Evolutionary conservation across 2,329 filamentous ascomycete species (phyloP).

Genomic region (Aspergillus sp.): DNA sequence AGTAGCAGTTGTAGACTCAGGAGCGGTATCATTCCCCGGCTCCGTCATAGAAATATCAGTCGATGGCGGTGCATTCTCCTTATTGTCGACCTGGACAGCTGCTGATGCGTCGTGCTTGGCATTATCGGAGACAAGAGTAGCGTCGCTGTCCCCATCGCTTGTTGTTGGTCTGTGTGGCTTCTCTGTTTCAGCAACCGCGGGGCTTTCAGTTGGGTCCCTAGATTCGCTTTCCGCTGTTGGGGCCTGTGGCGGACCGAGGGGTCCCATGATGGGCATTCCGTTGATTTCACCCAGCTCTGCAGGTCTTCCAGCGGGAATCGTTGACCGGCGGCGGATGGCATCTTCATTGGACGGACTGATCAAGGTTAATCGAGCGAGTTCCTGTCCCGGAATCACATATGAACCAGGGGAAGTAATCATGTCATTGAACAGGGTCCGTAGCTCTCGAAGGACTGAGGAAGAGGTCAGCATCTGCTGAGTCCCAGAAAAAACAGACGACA

Average conservation of each 20-base stretch:
- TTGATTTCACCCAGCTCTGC: conserved; percentile 36
- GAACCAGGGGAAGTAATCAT: conserved; percentile 57
- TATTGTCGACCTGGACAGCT: conserved; percentile 22
- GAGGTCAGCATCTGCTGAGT: conserved; percentile 12
- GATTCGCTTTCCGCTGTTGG: conserved; percentile 8
- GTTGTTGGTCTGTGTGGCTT: conserved; percentile 17
- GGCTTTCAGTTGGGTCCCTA: conserved; percentile 12
- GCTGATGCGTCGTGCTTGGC: conserved; percentile 12
- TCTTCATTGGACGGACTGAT: conserved; percentile 52
- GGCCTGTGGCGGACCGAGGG: conserved; percentile 33
- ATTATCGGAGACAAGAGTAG: conserved; percentile 29
- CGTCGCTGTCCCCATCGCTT: conserved; percentile 25
- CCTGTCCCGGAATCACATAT: conserved; percentile 62
- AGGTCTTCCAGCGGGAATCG: conserved; percentile 26
- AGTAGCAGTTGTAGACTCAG: conserved; percentile 4
- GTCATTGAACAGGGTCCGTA: conserved; percentile 60
- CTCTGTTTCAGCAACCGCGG: conserved; percentile 8
- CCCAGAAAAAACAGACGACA: background rate
- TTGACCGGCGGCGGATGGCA: conserved; percentile 42
- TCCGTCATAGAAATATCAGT: conserved; percentile 15
- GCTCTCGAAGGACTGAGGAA: conserved; percentile 60
- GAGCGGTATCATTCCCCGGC: conserved; percentile 11
- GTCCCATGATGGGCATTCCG: conserved; percentile 39
- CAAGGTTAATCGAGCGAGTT: conserved; percentile 72
- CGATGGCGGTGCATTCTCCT: conserved; percentile 30